Percentiles rank a stretch among this genome's conserved stretches.
Conservation (phyloP, 1,284 basidiomycete species). For the Melampsora larici-populina region DNA sequence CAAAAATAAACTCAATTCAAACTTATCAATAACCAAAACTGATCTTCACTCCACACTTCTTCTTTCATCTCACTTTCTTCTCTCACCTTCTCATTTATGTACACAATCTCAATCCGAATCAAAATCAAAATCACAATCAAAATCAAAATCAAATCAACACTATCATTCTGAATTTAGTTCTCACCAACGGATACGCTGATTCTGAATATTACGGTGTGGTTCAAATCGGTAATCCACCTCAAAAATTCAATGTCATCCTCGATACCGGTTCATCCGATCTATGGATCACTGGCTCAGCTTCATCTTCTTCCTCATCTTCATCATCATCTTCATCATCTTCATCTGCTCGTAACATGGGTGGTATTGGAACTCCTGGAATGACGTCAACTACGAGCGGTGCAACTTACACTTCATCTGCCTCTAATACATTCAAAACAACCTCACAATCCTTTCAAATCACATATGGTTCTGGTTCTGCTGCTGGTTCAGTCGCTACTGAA, state of each 20-base stretch:
- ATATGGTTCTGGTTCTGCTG: conserved; percentile 76
- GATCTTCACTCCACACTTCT: too few species aligned
- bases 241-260: conserved; percentile 56
- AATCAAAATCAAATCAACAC: too few species aligned
- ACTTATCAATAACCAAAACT: too few species aligned
- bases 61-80: too few species aligned
- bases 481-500: conserved; percentile 68
- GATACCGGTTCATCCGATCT: conserved; percentile 78
- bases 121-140: too few species aligned
- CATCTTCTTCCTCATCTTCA: conserved; percentile 57
- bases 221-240: conserved; percentile 53
- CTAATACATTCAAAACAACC: conserved; percentile 44
- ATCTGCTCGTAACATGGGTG: conserved; percentile 23
- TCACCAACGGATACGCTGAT: conserved; percentile 5
- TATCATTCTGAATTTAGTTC: too few species aligned
- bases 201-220: conserved; percentile 37
- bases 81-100: too few species aligned
- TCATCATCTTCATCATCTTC: conserved; percentile 52
- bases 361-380: conserved; percentile 41
- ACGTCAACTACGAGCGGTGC: conserved; percentile 47
- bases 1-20: too few species aligned
- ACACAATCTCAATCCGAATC: too few species aligned
- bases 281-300: conserved; percentile 60
- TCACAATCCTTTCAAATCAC: conserved; percentile 64
- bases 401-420: conserved; percentile 45